Evolutionary conservation across 139 green algal genomes (phyloP).

Genomic region (Coelastrella sp.): DNA sequence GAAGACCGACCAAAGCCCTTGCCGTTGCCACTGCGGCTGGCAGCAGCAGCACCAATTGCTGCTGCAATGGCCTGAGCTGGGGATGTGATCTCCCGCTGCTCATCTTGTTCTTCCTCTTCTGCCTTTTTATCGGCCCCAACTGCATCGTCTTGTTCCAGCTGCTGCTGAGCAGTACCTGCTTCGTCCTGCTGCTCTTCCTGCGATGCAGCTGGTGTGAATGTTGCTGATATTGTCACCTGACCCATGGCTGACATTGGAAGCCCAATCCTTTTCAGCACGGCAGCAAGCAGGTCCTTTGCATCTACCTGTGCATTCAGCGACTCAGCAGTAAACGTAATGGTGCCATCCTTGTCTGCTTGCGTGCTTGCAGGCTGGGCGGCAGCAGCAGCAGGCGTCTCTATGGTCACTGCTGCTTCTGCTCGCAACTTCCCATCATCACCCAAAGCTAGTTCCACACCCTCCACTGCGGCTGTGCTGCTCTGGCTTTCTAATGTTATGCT

Average conservation of each 20-base stretch:
- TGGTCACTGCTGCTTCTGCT: conserved; percentile 8
- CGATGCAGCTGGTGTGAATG: background rate
- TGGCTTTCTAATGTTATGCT: no score
- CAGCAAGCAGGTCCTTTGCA: conserved; percentile 37
- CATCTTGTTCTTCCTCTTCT: conserved; percentile 10
- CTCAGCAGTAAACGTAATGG: conserved; percentile 32
- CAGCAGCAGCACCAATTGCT: background rate
- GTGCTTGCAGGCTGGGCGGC: no score
- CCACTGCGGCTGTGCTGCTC: conserved; percentile 24
- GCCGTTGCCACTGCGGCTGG: background rate
- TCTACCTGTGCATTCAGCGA: conserved; percentile 32
- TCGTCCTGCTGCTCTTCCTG: conserved; percentile 19
- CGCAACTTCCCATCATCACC: background rate
- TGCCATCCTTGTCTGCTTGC: conserved; percentile 22
- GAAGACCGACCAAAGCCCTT: background rate
- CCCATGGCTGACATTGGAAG: conserved; percentile 12
- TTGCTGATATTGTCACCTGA: conserved; percentile 6
- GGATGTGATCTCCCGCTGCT: conserved; percentile 1
- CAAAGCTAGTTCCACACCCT: background rate
- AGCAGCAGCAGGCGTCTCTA: background rate
- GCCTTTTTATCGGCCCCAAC: background rate
- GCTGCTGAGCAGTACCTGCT: background rate
- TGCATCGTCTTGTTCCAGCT: background rate
- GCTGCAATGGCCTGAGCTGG: conserved; percentile 27
- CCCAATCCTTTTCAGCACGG: conserved; percentile 12